Percentiles rank a stretch among this genome's conserved stretches.
Conservation (phyloP, 2,329 filamentous ascomycete species). For the Tolypocladium inflatum region DNA sequence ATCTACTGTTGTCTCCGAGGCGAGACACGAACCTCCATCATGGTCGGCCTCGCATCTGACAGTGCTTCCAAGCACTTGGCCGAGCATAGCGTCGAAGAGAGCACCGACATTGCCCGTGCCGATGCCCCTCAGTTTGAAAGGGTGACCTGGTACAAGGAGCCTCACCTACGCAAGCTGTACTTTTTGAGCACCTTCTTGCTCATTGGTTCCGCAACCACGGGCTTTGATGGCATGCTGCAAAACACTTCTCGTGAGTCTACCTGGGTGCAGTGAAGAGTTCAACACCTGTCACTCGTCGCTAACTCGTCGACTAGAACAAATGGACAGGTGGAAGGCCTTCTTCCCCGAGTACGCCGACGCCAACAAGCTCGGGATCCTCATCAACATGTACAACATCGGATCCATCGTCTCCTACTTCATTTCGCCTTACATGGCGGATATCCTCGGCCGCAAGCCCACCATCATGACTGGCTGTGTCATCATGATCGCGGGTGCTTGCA, state of each 20-base stretch:
- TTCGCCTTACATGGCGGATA: constrained; percentile 34
- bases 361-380: constrained; percentile 37
- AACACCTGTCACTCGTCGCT: neutral
- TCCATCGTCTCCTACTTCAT: constrained; percentile 37
- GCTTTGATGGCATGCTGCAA: constrained; percentile 52
- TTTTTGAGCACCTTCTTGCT: constrained; percentile 42
- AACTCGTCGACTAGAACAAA: constrained; percentile 26
- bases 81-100: constrained; percentile 10
- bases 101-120: constrained; percentile 28
- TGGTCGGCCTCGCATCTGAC: neutral
- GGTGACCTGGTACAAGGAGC: constrained; percentile 47
- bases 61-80: constrained; percentile 6
- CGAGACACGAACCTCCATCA: neutral
- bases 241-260: constrained; percentile 36
- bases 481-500: constrained; percentile 33
- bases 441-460: constrained; percentile 30
- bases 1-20: neutral
- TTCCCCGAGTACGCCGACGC: constrained; percentile 31
- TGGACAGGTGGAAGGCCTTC: constrained; percentile 41
- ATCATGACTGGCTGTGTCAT: constrained; percentile 33
- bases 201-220: constrained; percentile 51
- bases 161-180: constrained; percentile 47
- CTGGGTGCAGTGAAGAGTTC: neutral
- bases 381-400: constrained; percentile 43
- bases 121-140: constrained; percentile 41